Base-by-base conservation (phyloP, 192 early-diverging fungal genomes). In the Mortierella alpina region DNA sequence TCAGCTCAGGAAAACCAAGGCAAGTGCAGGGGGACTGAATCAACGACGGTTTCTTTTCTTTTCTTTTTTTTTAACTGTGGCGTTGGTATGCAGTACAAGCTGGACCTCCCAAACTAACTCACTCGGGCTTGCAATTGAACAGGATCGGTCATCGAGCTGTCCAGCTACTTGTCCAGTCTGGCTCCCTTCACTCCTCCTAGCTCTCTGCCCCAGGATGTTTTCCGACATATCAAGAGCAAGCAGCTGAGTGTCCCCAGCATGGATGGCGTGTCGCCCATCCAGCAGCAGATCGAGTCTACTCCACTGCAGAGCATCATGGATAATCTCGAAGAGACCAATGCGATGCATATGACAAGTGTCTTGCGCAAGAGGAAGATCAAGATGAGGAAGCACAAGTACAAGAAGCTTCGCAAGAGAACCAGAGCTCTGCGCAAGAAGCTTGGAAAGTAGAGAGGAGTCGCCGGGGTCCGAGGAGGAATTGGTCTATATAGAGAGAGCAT, bases 301-400 rank as follows among this genome's bases (percentile, higher is more conserved):
- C 44, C 61, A 14, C 18, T 50, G 17, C 52, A 66, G 18, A 69
- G 49, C 56, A 67, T 72, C 50, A 76, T 77, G 63, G 66, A 59
- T 20, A 62, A 69, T 39, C 7, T 58, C 42, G 68, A 82, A 1
- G 69, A 72, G 44, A 72, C 64, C 39, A 80, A 62, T 13, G 71
- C 53, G 20, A 82, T 88, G 75, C 84, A 91, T 54, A 75, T 92
- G 83, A 94, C 95, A 31, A 94, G 89, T 71, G 93, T 96, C 42
- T 82, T 91, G 70, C 92, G 95, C 84, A 93, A 93, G 78, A 90
- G 95, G 60, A 92, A 87, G 73, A 91, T 92, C 84, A 96, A 95
- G 91, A 96, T 97, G 95, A 96, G 96, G 77, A 98, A 97, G 86
- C 95, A 98, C 88, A 98, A 98, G 86, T 93, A 93, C 82, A 94